These are phyloP conservation scores for Yarrowia yakushimensis DNA, from an alignment of 805 yeast genomes.

Conservation along the genomic window DNA sequence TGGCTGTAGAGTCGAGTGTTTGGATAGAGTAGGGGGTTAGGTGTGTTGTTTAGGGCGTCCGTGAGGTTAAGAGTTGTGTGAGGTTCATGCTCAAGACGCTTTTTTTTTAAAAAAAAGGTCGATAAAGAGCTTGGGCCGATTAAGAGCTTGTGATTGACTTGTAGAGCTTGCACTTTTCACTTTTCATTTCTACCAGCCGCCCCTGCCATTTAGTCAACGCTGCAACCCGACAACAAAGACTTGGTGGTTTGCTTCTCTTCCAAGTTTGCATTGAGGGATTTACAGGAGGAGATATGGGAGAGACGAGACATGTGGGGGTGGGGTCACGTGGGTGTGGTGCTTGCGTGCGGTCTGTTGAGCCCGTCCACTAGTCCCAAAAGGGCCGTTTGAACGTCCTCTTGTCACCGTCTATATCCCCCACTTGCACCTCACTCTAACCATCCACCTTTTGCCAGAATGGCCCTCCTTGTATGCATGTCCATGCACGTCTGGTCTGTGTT, in stretches of 20 bases:
- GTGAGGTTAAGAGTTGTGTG: neutral
- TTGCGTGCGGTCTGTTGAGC: too few relatives aligned
- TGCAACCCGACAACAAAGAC: neutral
- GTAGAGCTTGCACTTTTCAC: neutral
- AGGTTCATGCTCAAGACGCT: too few relatives aligned
- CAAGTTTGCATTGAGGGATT: constrained; percentile 20
- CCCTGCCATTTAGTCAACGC: neutral
- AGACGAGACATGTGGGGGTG: too few relatives aligned
- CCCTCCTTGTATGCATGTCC: neutral
- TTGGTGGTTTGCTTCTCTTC: constrained; percentile 1
- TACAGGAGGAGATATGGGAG: neutral
- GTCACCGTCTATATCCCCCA: neutral
- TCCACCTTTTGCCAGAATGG: neutral
- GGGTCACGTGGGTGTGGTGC: too few relatives aligned
- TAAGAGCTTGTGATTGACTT: too few relatives aligned
- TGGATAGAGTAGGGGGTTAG: too few relatives aligned
- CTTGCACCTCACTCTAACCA: neutral
- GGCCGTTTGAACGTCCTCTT: too few relatives aligned
- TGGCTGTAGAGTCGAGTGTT: too few relatives aligned
- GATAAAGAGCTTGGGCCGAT: too few relatives aligned
- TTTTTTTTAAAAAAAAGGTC: too few relatives aligned
- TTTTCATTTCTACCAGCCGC: neutral
- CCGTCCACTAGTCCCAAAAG: too few relatives aligned
- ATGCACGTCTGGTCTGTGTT: neutral
- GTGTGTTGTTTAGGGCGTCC: too few relatives aligned